phyloP scores from a whole-genome alignment of 805 yeast species.

The Candida vartiovaarae region DNA sequence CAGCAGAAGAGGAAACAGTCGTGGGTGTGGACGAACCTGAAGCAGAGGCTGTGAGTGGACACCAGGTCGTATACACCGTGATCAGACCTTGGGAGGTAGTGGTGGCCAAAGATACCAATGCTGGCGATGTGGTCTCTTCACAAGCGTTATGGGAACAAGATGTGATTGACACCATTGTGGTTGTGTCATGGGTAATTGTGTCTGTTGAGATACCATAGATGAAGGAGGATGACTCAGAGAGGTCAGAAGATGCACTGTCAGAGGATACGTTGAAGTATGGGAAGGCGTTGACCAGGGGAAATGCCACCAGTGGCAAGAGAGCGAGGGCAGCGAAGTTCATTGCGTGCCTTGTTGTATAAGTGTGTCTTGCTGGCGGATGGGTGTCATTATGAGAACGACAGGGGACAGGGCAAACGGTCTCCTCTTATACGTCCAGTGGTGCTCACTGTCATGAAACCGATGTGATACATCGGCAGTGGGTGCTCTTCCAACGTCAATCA shows the following conservation, averaged over 20 bases:
- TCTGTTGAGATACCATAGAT: constrained; percentile 3
- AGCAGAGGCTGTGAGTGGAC: constrained; percentile 13
- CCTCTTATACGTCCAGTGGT: no score
- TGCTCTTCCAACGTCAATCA: neutral
- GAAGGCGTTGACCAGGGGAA: constrained; percentile 1
- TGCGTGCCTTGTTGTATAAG: no score
- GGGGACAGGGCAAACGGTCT: no score
- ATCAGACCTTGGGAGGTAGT: constrained; percentile 26
- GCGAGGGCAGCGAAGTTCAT: constrained; percentile 1
- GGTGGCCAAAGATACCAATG: constrained; percentile 25
- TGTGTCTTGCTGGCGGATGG: no score
- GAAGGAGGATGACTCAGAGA: constrained; percentile 5
- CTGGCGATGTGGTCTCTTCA: constrained; percentile 8
- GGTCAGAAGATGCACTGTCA: neutral
- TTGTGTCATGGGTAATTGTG: constrained; percentile 2
- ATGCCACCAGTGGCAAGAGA: neutral
- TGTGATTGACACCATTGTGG: constrained; percentile 18
- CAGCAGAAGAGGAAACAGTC: neutral
- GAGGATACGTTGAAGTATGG: constrained; percentile 5
- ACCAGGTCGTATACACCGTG: constrained; percentile 20
- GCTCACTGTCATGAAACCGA: neutral
- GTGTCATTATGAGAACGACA: no score
- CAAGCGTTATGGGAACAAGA: constrained; percentile 15
- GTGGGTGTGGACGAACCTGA: neutral
- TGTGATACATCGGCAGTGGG: neutral